Base-by-base conservation (phyloP, 2,329 filamentous ascomycete species). In the Aspergillus latus region DNA sequence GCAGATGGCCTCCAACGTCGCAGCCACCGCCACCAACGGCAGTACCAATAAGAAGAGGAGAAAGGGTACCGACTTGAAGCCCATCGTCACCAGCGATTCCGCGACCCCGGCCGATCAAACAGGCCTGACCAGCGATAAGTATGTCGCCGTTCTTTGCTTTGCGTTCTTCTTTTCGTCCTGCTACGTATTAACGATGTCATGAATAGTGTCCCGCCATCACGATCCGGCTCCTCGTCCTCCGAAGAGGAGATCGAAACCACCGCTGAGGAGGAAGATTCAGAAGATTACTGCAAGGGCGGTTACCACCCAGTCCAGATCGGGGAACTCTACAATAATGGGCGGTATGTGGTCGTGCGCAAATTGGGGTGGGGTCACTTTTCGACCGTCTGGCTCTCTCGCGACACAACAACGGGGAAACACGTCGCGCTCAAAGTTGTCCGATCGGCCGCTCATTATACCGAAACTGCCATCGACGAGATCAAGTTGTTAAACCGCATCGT, bases 231-330 rank as follows among this genome's bases (percentile, higher is more conserved):
- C 52, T 84, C 86, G 51, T 89, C 86, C 54, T 89, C 89, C 46
- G 87, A 85, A 66, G 92, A 93, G 76, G 92, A 96, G 73, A 83
- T 85, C 74, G 92, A 97, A 69, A 92, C 94, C 72, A 96, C 93
- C 39, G 93, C 92, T 70, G 94, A 97, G 73, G 94, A 99, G 78
- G 94, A 99, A 78, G 94, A 99, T 76, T 96, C 91, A 47, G 93
- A 97, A 77, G 94, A 99, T 76, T 99, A 99, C 80, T 97, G 93
- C 84, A 97, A 97, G 78, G 94, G 94, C 69, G 94, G 94, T 59
- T 99, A 97, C 76, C 94, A 99, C 72, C 94, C 94, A 2, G 94
- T 99, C 49, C 84, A 86, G 67, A 88, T 97, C 59, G 94, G 94
- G 67, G 94, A 99, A 78, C 89, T 92, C 70, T 97, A 97, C 84